phyloP scores from a whole-genome alignment of 179 eudicot species.

The Beta corolliflora region DNA sequence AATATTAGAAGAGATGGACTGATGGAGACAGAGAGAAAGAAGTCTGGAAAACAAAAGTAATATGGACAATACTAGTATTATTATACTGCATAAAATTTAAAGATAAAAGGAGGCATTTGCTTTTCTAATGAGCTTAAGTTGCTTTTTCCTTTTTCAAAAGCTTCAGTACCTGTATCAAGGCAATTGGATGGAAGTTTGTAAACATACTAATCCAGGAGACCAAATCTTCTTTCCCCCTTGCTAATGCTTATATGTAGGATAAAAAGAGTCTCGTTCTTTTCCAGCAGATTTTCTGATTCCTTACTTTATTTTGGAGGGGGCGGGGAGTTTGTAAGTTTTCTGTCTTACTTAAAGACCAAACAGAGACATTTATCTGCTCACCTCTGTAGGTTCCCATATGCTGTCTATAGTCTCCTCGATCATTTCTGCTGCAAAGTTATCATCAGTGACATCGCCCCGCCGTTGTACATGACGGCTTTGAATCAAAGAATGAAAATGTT shows the following conservation, averaged over 20 bases:
- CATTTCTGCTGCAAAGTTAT: constrained; percentile 61
- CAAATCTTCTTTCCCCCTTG: background rate
- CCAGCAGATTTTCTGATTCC: background rate
- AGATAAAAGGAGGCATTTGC: no score
- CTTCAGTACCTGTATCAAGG: background rate
- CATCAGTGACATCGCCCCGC: constrained; percentile 74
- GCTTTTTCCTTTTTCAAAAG: background rate
- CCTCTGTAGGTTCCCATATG: constrained; percentile 90
- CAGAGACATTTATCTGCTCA: constrained; percentile 24
- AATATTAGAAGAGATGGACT: background rate
- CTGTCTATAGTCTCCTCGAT: constrained; percentile 75
- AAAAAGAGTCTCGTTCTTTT: background rate
- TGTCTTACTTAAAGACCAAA: background rate
- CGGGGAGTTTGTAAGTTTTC: background rate
- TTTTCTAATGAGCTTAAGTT: background rate
- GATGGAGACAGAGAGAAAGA: background rate
- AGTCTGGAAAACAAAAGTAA: background rate
- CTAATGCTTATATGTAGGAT: background rate
- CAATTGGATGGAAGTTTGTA: background rate
- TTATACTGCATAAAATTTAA: no score
- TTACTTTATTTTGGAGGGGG: background rate
- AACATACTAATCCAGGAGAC: background rate
- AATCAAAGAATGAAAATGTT: constrained; percentile 79
- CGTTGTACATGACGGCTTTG: constrained; percentile 74
- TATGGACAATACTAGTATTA: background rate